Evolutionary conservation across 768 basidiomycete species (phyloP), one percentile per base, ranked within the genome.

Genomic region (Mycena kentingensis): DNA sequence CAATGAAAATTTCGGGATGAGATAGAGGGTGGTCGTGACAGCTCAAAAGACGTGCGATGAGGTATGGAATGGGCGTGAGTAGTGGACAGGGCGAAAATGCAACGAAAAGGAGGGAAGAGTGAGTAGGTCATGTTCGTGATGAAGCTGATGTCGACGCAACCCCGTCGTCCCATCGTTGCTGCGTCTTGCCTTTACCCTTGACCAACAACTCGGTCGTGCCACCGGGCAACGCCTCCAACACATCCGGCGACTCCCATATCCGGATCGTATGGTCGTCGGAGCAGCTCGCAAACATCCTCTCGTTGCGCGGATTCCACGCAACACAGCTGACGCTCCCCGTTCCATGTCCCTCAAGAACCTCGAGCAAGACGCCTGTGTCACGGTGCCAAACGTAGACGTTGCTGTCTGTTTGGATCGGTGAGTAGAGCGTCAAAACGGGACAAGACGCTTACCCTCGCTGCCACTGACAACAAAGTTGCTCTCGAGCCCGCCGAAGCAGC

Each of bases 321-420:
- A 98, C 95, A 13, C 90, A 87, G 67, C 98, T 99, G 55, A 99
- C 95, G 56, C 88, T 90, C 34, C 93, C 94, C 51, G 74, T 74
- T n/a, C 84, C 85, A 62, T 98, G 96, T 0, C 97, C 97, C 3
- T 81, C 68, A 3, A 99, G 79, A n/a, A 85, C 79, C 67, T 97
- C 93, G n/a, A 98, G 77, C 37, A 95, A 77, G 3, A 78, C 74
- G 2, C 88, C 89, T 10, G 88, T 87, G 61, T 92, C 88, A 39
- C 89, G 83, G 67, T 98, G 91, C 95, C 96, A 99, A 29, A 98
- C 82, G 72, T 98, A 97, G 38, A 98, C 87, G 57, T 89, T 89
- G 37, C 87, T 84, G 70, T 99, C 97, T 98, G 66, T 21, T 35
- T 57, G 55, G 55, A 61, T 39, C 55, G 47, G 50, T 54, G 24